These are phyloP conservation scores for Cryptomeria japonica DNA, from an alignment of 75 land plant genomes.

Conservation along the genomic window DNA sequence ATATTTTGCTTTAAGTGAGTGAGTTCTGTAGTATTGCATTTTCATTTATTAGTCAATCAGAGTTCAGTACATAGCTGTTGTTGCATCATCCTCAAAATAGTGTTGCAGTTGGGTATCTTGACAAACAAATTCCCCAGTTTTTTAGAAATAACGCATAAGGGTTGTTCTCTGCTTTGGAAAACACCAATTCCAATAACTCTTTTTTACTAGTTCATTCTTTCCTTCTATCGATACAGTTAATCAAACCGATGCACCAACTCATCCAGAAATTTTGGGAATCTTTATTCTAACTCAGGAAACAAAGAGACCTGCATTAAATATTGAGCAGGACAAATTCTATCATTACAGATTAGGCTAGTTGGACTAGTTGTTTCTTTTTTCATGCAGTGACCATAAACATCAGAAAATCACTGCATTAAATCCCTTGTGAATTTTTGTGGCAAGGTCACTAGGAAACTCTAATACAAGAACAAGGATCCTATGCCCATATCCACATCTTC, in stretches of 20 bases:
- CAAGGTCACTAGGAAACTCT: not conserved
- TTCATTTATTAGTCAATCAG: not conserved
- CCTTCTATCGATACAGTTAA: not conserved
- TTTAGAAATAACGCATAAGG: not conserved
- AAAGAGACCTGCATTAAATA: not conserved
- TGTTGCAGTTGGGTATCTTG: not conserved
- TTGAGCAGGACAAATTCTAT: not conserved
- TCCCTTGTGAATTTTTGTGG: not conserved
- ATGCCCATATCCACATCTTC: not conserved
- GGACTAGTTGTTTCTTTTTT: not conserved
- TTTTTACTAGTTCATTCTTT: not conserved
- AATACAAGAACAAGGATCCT: not conserved
- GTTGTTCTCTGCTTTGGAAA: not conserved
- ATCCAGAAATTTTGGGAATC: not conserved
- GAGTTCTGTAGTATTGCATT: conserved; percentile 1
- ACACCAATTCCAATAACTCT: not conserved
- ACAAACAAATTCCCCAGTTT: not conserved
- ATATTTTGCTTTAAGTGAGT: not conserved
- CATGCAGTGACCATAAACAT: not conserved
- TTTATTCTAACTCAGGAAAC: not conserved
- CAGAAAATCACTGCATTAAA: not conserved
- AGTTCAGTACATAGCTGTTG: not conserved
- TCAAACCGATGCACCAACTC: not conserved
- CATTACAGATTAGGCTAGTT: not conserved
- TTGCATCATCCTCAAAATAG: not conserved